Conservation (phyloP, 768 basidiomycete genomes). For the Tylopilus cervinicoccineus region DNA sequence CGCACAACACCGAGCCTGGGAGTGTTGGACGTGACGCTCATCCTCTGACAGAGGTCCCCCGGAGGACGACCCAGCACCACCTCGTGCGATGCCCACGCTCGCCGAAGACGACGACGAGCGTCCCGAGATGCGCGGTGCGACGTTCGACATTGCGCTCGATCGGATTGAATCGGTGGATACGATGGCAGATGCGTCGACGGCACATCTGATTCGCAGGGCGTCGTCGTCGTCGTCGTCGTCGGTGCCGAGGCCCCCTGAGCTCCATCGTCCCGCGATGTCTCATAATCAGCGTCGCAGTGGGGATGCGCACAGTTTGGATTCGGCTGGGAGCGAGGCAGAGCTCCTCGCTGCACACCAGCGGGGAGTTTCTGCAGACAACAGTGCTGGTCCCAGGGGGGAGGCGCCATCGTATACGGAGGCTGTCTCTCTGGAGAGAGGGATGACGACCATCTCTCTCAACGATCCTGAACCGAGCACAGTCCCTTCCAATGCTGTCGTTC, state of each 20-base stretch:
- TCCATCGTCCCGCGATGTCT: conserved; percentile 1
- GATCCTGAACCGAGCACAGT: conserved; percentile 18
- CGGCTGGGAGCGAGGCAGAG: conserved; percentile 21
- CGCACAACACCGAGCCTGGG: conserved; percentile 5
- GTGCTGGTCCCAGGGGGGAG: conserved; percentile 48
- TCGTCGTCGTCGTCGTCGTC: conserved; percentile 1
- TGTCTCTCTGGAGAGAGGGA: conserved; percentile 12
- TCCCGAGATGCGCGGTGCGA: conserved; percentile 4
- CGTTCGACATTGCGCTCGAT: conserved; percentile 20
- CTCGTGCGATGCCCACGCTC: conserved; percentile 14
- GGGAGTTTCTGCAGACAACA: conserved; percentile 1
- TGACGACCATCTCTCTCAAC: conserved; percentile 13
- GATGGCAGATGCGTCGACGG: conserved; percentile 17
- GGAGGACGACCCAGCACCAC: conserved; percentile 18
- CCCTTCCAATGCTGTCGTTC: background rate
- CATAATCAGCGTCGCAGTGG: conserved; percentile 8
- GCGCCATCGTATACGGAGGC: conserved; percentile 66
- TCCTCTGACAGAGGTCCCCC: conserved; percentile 21
- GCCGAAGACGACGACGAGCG: conserved; percentile 24
- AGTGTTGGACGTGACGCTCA: background rate
- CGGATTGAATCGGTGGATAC: conserved; percentile 25
- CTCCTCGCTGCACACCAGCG: conserved; percentile 18
- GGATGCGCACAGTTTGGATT: conserved; percentile 19
- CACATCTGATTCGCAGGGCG: conserved; percentile 17
- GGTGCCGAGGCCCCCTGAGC: conserved; percentile 13